Evolutionary conservation across 169 alveolate genomes (phyloP).

Genomic region (Eimeria maxima): DNA sequence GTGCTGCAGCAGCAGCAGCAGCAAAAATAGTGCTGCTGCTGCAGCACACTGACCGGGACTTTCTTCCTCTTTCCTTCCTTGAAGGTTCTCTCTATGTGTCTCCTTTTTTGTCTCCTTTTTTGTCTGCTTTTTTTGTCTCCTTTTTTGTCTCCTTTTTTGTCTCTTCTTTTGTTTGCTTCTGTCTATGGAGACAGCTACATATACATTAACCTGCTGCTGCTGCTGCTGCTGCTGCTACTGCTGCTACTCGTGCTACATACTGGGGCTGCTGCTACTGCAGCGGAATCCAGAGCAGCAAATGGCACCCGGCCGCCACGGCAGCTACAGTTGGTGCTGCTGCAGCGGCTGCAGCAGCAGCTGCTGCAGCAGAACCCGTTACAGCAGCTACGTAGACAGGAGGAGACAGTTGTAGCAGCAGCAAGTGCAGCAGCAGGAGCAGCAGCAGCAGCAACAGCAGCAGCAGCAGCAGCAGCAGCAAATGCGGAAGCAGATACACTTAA

Average conservation of each 20-base stretch:
- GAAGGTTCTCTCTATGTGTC: too few species aligned
- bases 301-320: neutral
- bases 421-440: too few species aligned
- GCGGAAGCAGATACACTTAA: too few species aligned
- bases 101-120: too few species aligned
- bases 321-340: neutral
- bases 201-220: neutral
- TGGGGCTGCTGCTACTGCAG: neutral
- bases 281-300: neutral
- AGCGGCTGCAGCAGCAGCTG: neutral
- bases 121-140: too few species aligned
- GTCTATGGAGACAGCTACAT: neutral
- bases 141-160: neutral
- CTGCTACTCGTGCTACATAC: neutral
- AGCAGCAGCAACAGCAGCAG: too few species aligned
- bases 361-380: neutral
- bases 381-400: too few species aligned
- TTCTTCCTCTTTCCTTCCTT: too few species aligned
- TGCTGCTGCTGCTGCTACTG: constrained; percentile 12
- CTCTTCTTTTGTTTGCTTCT: neutral
- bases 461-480: too few species aligned
- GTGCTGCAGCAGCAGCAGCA: neutral
- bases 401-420: too few species aligned
- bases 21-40: too few species aligned
- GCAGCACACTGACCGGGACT: too few species aligned